Percentiles rank a stretch among this genome's conserved stretches.
These are phyloP conservation scores for Pyrenula massariospora DNA, from an alignment of 495 filamentous ascomycete genomes.

Conservation along the genomic window DNA sequence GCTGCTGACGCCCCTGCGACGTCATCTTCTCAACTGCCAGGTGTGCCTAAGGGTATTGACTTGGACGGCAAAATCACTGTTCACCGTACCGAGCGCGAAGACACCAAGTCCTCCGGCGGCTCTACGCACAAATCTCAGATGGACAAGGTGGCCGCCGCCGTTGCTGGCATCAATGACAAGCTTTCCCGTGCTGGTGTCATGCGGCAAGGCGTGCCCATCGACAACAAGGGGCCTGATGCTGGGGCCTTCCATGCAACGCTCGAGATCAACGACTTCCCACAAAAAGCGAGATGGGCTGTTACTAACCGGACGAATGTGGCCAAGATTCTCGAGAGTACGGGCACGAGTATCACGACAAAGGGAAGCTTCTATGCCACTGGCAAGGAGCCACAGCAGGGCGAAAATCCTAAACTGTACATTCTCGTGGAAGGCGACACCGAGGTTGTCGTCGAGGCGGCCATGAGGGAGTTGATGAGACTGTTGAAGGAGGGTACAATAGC, in stretches of 20 bases:
- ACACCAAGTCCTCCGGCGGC: slow-evolving; percentile 15
- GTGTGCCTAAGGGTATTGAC: slow-evolving; percentile 52
- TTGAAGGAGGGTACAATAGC: slow-evolving; percentile 89
- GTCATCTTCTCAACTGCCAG: slow-evolving; percentile 16
- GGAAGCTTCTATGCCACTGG: slow-evolving; percentile 77
- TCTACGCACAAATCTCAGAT: slow-evolving; percentile 53
- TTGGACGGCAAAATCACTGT: slow-evolving; percentile 69
- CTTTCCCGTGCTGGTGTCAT: slow-evolving; percentile 77
- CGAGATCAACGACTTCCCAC: slow-evolving; percentile 98
- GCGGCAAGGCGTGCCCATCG: slow-evolving; percentile 85
- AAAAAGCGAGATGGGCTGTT: slow-evolving; percentile 97
- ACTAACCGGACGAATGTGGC: slow-evolving; percentile 98
- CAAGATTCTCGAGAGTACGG: slow-evolving; percentile 90
- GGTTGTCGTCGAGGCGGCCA: slow-evolving; percentile 78
- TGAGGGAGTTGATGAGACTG: slow-evolving; percentile 79
- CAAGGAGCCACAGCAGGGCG: slow-evolving; percentile 62
- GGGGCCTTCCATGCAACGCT: slow-evolving; percentile 94
- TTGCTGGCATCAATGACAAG: slow-evolving; percentile 75
- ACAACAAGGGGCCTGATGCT: slow-evolving; percentile 97
- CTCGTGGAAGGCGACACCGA: slow-evolving; percentile 96
- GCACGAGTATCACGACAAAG: slow-evolving; percentile 95
- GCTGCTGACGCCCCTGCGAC: slow-evolving; percentile 32
- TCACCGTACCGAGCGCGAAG: slow-evolving; percentile 54
- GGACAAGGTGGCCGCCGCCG: slow-evolving; percentile 74
- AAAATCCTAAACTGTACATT: slow-evolving; percentile 87